Evolutionary conservation across 306 rosid species (phyloP), one percentile per base, ranked within the genome.

Genomic region (Fragaria ananassa): DNA sequence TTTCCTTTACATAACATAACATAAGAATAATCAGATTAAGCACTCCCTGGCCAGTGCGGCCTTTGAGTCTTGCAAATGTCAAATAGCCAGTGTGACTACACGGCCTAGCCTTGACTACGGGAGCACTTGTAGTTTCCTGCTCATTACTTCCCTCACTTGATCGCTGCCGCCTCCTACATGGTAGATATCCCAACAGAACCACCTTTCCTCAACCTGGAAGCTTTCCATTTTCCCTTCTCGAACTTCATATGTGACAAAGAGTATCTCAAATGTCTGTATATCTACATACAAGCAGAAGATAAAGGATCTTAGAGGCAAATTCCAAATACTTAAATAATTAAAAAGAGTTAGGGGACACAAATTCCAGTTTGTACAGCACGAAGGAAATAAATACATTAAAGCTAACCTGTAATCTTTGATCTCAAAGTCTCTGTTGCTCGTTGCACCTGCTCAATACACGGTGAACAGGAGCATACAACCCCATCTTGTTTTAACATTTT

Each of bases 81-180:
- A 93, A 79, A 88, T 89, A 91, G 76, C 98, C 96, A 2, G 97
- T 93, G 86, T 91, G 98, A 90, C 72, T 81, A n/a, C n/a, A n/a
- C n/a, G n/a, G n/a, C 0, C 0, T 23, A 0, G 83, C 86, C 91
- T 89, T 88, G 0, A n/a, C n/a, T n/a, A n/a, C n/a, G n/a, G n/a
- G n/a, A n/a, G n/a, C n/a, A n/a, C n/a, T n/a, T n/a, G n/a, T n/a
- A n/a, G n/a, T n/a, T n/a, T n/a, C n/a, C n/a, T n/a, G n/a, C n/a
- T n/a, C n/a, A n/a, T n/a, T n/a, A n/a, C n/a, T n/a, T n/a, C n/a
- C n/a, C n/a, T n/a, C n/a, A n/a, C n/a, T n/a, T n/a, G n/a, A n/a
- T n/a, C n/a, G n/a, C n/a, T n/a, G n/a, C n/a, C n/a, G n/a, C n/a
- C n/a, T n/a, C n/a, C 89, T 93, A 67, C 89, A 70, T 4, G 98